Conservation (phyloP, 2,329 filamentous ascomycete species). For the Zymoseptoria passerinii region DNA sequence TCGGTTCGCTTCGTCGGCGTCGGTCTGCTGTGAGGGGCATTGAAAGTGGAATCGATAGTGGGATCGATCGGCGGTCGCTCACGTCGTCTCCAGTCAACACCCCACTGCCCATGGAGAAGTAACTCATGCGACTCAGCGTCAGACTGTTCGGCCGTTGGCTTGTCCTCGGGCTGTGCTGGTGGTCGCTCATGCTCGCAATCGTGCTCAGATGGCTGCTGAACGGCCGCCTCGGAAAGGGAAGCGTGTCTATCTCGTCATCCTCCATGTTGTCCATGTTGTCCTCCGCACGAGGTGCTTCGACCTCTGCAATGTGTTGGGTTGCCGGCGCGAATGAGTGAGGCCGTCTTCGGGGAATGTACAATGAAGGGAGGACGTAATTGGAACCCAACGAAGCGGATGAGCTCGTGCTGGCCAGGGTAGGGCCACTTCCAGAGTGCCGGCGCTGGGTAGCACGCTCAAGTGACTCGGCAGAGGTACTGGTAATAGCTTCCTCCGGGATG, state of each 20-base stretch:
- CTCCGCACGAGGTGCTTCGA: not conserved
- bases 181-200: conserved; percentile 28
- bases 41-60: conserved; percentile 18
- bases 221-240: conserved; percentile 24
- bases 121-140: conserved; percentile 17
- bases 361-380: conserved; percentile 24
- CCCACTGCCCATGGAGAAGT: conserved; percentile 28
- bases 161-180: conserved; percentile 17
- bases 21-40: conserved; percentile 7
- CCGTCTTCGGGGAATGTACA: conserved; percentile 28
- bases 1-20: conserved; percentile 19
- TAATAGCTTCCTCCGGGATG: not conserved
- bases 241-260: conserved; percentile 23
- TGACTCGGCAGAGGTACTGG: conserved; percentile 23
- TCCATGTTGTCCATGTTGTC: conserved; percentile 15
- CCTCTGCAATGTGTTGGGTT: not conserved
- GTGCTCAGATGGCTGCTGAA: conserved; percentile 30
- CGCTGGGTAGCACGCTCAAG: conserved; percentile 23
- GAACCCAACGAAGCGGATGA: conserved; percentile 21
- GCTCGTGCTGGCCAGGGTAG: conserved; percentile 15
- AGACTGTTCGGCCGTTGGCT: not conserved
- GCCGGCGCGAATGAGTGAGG: not conserved
- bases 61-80: not conserved
- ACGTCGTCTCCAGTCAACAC: conserved; percentile 26
- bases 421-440: conserved; percentile 14